phyloP scores from a whole-genome alignment of 768 basidiomycete species.

The Phaeotremella skinneri region DNA sequence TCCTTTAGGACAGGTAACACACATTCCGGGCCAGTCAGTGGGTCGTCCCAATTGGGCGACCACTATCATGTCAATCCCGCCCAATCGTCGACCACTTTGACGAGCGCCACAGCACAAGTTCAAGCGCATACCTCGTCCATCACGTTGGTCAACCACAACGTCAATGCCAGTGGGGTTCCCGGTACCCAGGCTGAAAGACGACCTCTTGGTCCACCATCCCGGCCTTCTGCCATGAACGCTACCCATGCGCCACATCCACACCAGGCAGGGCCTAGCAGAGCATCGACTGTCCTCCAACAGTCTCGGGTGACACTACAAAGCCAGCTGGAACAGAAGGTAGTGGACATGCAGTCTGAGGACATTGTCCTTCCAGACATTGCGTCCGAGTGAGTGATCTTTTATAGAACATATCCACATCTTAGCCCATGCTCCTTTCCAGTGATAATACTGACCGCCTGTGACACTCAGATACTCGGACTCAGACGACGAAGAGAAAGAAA shows the following conservation, averaged over 20 bases:
- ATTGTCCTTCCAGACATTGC: slow-evolving; percentile 83
- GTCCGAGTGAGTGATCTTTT: slow-evolving; percentile 61
- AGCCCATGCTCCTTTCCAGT: background rate
- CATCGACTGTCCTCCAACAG: slow-evolving; percentile 31
- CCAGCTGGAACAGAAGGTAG: slow-evolving; percentile 36
- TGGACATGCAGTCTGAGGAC: slow-evolving; percentile 44
- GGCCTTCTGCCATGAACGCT: slow-evolving; percentile 31
- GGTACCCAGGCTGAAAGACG: slow-evolving; percentile 19
- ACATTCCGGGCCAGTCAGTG: background rate
- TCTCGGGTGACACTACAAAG: slow-evolving; percentile 33
- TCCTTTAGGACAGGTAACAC: slow-evolving; percentile 22
- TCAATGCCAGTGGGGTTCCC: slow-evolving; percentile 7
- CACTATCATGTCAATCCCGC: background rate
- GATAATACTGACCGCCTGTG: slow-evolving; percentile 2
- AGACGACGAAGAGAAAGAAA: slow-evolving; percentile 75
- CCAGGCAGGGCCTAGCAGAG: slow-evolving; percentile 2
- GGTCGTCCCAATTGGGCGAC: background rate
- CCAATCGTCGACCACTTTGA: background rate
- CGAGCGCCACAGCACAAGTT: background rate
- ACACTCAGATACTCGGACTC: slow-evolving; percentile 71
- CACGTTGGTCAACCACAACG: slow-evolving; percentile 26
- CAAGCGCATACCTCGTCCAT: slow-evolving; percentile 24
- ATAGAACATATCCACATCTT: background rate
- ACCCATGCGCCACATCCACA: slow-evolving; percentile 13
- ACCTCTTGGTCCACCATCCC: slow-evolving; percentile 39